phyloP scores from a whole-genome alignment of 2,329 filamentous ascomycete genomes.

The Sclerotinia minor region DNA sequence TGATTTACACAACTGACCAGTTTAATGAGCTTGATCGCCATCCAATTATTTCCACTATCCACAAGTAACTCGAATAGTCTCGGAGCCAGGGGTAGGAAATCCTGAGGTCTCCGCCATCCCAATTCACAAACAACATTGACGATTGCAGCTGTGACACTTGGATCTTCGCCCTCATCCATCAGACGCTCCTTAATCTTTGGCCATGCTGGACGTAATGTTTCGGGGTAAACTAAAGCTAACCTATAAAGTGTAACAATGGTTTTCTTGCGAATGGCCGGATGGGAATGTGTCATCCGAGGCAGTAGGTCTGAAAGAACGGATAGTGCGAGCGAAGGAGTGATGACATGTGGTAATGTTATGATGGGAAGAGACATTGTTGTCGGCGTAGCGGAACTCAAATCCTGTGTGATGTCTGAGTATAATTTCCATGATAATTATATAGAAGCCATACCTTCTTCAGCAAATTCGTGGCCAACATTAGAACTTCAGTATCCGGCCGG shows the following conservation, averaged over 20 bases:
- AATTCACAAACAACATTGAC: slow-evolving; percentile 97
- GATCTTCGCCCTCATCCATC: slow-evolving; percentile 85
- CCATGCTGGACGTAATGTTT: slow-evolving; percentile 89
- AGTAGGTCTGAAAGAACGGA: slow-evolving; percentile 85
- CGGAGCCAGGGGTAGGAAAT: slow-evolving; percentile 90
- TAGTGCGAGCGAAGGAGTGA: slow-evolving; percentile 87
- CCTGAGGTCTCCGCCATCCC: slow-evolving; percentile 88
- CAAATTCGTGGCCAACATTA: slow-evolving; percentile 96
- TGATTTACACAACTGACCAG: slow-evolving; percentile 57
- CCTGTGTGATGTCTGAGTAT: slow-evolving; percentile 47
- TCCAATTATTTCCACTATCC: slow-evolving; percentile 96
- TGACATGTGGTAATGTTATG: slow-evolving; percentile 87
- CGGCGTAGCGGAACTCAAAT: slow-evolving; percentile 70
- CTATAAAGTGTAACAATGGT: slow-evolving; percentile 92
- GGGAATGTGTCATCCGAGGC: slow-evolving; percentile 82
- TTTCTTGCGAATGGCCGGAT: slow-evolving; percentile 88
- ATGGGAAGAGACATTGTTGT: slow-evolving; percentile 84
- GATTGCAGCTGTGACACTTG: slow-evolving; percentile 91
- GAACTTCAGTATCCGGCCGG: slow-evolving; percentile 88
- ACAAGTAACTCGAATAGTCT: slow-evolving; percentile 90
- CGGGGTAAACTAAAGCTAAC: slow-evolving; percentile 92
- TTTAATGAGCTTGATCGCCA: slow-evolving; percentile 99
- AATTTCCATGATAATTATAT: neutral
- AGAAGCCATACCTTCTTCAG: slow-evolving; percentile 73
- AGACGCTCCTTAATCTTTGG: slow-evolving; percentile 95